These are phyloP conservation scores for Astrephomene gubernaculifera DNA, from an alignment of 139 green algal species.

Conservation along the genomic window DNA sequence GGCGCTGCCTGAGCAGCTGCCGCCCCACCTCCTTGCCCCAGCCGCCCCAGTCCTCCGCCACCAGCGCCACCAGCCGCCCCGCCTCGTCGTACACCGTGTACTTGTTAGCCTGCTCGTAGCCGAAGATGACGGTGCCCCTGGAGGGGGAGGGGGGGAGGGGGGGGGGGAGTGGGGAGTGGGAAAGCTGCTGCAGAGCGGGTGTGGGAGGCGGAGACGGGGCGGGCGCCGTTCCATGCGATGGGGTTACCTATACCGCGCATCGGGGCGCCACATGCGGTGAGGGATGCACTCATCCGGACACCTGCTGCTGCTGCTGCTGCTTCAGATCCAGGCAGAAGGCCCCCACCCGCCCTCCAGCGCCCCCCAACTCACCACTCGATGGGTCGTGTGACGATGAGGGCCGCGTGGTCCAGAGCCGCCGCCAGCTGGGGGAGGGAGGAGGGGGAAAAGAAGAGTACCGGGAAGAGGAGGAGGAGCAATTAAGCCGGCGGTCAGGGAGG, in stretches of 20 bases:
- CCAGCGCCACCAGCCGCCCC: constrained; percentile 45
- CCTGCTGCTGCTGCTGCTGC: too few relatives aligned
- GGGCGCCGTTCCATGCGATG: too few relatives aligned
- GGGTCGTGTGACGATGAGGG: constrained; percentile 77
- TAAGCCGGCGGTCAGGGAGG: too few relatives aligned
- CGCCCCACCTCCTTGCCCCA: constrained; percentile 80
- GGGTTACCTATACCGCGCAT: too few relatives aligned
- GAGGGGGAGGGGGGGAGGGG: not conserved
- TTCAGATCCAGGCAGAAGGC: too few relatives aligned
- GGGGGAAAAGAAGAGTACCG: not conserved
- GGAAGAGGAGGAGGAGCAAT: not conserved
- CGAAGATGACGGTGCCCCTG: constrained; percentile 90
- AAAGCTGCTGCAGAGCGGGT: too few relatives aligned
- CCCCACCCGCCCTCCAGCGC: too few relatives aligned
- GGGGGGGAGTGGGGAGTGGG: not conserved
- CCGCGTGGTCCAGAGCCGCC: constrained; percentile 66
- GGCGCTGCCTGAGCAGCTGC: constrained; percentile 81
- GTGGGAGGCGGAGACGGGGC: too few relatives aligned
- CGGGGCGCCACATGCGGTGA: too few relatives aligned
- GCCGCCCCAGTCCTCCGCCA: constrained; percentile 60
- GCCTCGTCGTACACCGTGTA: constrained; percentile 83
- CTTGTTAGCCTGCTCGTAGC: constrained; percentile 87
- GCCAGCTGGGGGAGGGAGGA: constrained; percentile 34
- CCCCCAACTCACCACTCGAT: constrained; percentile 79
- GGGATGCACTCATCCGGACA: too few relatives aligned